phyloP scores from a whole-genome alignment of 352 stramenopile species.

The Phytopythium aichiense region DNA sequence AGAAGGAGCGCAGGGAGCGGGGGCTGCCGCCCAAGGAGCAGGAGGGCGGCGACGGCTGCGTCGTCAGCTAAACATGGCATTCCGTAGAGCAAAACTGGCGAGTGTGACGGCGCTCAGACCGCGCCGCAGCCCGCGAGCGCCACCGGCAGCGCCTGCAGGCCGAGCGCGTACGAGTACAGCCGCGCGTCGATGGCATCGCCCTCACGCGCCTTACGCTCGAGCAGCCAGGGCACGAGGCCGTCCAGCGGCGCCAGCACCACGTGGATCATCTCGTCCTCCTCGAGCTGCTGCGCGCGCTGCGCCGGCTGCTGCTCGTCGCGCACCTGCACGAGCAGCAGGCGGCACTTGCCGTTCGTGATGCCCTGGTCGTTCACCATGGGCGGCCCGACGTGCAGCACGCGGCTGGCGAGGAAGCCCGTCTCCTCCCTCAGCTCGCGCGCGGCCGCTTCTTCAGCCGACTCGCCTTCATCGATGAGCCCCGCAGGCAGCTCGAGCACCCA shows the following conservation, averaged over 20 bases:
- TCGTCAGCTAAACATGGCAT: constrained; percentile 17
- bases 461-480: constrained; percentile 86
- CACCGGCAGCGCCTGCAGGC: constrained; percentile 30
- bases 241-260: constrained; percentile 57
- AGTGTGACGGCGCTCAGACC: neutral
- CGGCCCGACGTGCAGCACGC: constrained; percentile 63
- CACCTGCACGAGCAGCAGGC: constrained; percentile 61
- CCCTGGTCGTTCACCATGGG: constrained; percentile 82
- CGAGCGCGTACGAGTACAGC: constrained; percentile 57
- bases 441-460: constrained; percentile 70
- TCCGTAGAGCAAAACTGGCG: neutral
- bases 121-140: constrained; percentile 7
- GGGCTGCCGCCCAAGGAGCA: constrained; percentile 10
- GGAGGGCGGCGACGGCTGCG: constrained; percentile 14
- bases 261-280: constrained; percentile 70
- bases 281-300: constrained; percentile 37
- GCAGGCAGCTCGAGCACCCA: constrained; percentile 90
- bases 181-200: constrained; percentile 50
- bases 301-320: constrained; percentile 30
- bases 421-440: constrained; percentile 87
- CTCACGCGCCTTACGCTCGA: constrained; percentile 26
- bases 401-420: constrained; percentile 78
- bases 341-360: constrained; percentile 70
- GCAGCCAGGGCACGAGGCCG: constrained; percentile 60
- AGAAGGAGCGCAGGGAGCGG: constrained; percentile 8